Percentiles rank a stretch among this genome's conserved stretches.
Evolutionary conservation across 2,329 filamentous ascomycete species (phyloP).

Genomic region (Malbranchea zuffiana): DNA sequence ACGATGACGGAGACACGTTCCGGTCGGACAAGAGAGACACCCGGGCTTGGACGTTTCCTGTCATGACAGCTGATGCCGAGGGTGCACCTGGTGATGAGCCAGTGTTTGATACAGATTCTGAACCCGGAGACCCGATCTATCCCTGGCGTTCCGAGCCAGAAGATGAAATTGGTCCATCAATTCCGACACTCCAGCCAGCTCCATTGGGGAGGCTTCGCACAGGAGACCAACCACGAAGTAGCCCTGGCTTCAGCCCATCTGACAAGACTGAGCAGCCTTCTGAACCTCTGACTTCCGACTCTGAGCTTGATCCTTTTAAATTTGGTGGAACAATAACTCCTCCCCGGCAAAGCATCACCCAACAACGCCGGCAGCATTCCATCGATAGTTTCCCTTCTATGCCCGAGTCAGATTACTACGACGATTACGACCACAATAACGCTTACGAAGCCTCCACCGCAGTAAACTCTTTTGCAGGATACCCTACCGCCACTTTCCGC

Average conservation of each 20-base stretch:
- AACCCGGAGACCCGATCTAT: conserved; percentile 3
- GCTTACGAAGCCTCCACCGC: conserved; percentile 1
- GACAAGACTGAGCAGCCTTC: conserved; percentile 17
- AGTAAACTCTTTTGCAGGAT: conserved; percentile 3
- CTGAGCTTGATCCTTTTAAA: conserved; percentile 34
- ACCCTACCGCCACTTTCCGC: conserved; percentile 5
- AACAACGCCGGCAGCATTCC: not conserved
- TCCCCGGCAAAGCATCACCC: conserved; percentile 11
- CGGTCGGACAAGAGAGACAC: conserved; percentile 28
- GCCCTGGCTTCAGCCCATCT: no score
- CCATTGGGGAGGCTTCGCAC: conserved; percentile 3
- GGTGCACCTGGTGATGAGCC: conserved; percentile 10
- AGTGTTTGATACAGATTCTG: conserved; percentile 16
- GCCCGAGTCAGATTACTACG: conserved; percentile 36
- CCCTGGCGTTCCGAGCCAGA: conserved; percentile 5
- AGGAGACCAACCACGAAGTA: no score
- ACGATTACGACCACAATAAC: conserved; percentile 35
- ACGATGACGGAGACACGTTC: conserved; percentile 11
- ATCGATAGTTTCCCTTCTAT: conserved; percentile 36
- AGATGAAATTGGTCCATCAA: conserved; percentile 5
- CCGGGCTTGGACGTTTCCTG: conserved; percentile 47
- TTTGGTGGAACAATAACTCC: conserved; percentile 29
- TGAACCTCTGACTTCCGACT: conserved; percentile 31
- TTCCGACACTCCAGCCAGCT: conserved; percentile 9
- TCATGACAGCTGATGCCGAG: conserved; percentile 24